A percentile compares a stretch with the other conserved stretches of the same genome.
Evolutionary conservation across 768 basidiomycete genomes (phyloP).

Genomic region (Mycena galopus): DNA sequence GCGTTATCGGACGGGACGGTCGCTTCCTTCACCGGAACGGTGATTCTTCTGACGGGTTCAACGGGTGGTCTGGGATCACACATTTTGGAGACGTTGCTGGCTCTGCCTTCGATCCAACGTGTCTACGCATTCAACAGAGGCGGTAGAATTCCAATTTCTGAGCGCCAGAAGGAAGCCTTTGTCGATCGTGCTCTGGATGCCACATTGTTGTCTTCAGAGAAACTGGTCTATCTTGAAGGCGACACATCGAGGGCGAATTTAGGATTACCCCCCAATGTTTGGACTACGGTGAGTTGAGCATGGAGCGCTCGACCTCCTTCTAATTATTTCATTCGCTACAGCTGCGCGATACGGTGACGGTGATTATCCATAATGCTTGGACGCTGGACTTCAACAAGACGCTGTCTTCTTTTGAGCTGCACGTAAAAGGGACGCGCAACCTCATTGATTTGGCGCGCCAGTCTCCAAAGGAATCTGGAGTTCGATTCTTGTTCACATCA

Average conservation of each 20-base stretch:
- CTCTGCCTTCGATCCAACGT: constrained; percentile 12
- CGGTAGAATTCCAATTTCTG: constrained; percentile 17
- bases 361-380: constrained; percentile 54
- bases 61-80: constrained; percentile 51
- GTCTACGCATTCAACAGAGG: constrained; percentile 52
- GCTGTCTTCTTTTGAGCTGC: too few species aligned
- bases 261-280: too few species aligned
- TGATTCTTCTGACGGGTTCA: constrained; percentile 47
- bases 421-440: too few species aligned
- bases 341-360: constrained; percentile 41
- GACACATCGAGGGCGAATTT: too few species aligned
- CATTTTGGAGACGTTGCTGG: constrained; percentile 36
- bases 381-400: too few species aligned
- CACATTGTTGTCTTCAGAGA: constrained; percentile 43
- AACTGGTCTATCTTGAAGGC: too few species aligned
- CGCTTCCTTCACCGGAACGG: too few species aligned
- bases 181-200: constrained; percentile 48
- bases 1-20: not conserved
- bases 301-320: not conserved
- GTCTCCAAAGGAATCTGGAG: not conserved
- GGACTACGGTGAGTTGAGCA: constrained; percentile 44
- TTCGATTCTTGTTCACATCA: constrained; percentile 51
- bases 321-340: constrained; percentile 15
- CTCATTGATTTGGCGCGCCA: too few species aligned
- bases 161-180: constrained; percentile 37